phyloP scores from a whole-genome alignment of 139 green algal species.

The Coelastrella sp. region DNA sequence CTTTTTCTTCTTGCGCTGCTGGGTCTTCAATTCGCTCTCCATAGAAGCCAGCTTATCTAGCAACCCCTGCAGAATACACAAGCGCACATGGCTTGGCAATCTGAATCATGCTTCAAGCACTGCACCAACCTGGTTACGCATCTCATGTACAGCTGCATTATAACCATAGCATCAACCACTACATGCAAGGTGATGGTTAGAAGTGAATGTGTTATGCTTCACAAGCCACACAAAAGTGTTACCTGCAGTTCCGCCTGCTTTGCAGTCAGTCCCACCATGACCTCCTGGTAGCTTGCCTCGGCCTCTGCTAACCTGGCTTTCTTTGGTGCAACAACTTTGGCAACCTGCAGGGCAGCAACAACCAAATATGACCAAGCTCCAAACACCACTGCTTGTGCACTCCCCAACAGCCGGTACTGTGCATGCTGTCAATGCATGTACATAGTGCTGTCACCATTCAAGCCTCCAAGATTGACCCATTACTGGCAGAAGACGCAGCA shows the following conservation, averaged over 20 bases:
- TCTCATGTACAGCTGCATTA: too few species aligned
- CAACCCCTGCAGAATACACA: constrained; percentile 54
- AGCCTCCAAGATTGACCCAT: too few species aligned
- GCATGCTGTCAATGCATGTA: too few species aligned
- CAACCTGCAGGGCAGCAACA: too few species aligned
- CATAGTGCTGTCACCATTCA: too few species aligned
- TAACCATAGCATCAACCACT: too few species aligned
- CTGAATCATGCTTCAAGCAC: background rate
- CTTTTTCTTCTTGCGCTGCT: constrained; percentile 77
- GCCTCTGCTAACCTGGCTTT: constrained; percentile 79
- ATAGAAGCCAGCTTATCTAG: constrained; percentile 79
- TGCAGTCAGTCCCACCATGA: constrained; percentile 77
- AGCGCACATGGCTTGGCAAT: background rate
- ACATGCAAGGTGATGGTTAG: too few species aligned
- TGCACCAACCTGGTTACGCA: background rate
- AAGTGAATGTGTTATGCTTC: background rate
- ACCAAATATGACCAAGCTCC: too few species aligned
- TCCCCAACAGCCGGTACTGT: too few species aligned
- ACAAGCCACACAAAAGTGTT: background rate
- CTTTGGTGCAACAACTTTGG: constrained; percentile 83
- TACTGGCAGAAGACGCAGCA: too few species aligned
- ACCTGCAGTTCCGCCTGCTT: constrained; percentile 79
- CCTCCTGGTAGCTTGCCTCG: constrained; percentile 73
- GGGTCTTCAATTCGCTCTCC: constrained; percentile 73
- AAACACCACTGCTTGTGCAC: too few species aligned